Evolutionary conservation across 345 rosid species (phyloP).

Genomic region (Limnanthes douglasii): DNA sequence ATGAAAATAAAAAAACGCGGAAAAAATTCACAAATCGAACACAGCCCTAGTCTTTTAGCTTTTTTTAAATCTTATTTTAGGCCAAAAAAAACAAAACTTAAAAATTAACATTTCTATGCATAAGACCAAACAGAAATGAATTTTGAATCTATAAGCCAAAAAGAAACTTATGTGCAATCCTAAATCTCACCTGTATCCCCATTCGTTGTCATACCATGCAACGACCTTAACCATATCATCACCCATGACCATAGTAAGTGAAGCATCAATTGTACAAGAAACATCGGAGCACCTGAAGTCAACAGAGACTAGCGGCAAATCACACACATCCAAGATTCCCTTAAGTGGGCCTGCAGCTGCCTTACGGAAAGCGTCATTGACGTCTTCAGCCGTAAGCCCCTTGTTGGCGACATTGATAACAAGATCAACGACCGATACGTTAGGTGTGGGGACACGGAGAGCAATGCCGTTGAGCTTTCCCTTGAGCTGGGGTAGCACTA

Average conservation of each 20-base stretch:
- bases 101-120: too few relatives aligned
- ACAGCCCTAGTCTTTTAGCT: too few relatives aligned
- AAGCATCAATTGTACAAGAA: constrained; percentile 85
- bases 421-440: constrained; percentile 89
- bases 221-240: constrained; percentile 98
- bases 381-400: constrained; percentile 76
- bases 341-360: constrained; percentile 81
- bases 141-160: background rate
- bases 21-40: too few relatives aligned
- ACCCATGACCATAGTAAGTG: constrained; percentile 96
- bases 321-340: constrained; percentile 76
- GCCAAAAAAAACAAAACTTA: too few relatives aligned
- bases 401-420: constrained; percentile 79
- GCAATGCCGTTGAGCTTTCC: constrained; percentile 98
- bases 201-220: constrained; percentile 97
- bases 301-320: constrained; percentile 74
- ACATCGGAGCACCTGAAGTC: constrained; percentile 92
- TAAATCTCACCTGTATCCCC: constrained; percentile 76
- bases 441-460: constrained; percentile 96
- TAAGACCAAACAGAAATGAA: too few relatives aligned
- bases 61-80: too few relatives aligned
- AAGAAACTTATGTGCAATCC: background rate
- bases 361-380: constrained; percentile 84
- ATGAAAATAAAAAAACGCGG: too few relatives aligned
- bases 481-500: constrained; percentile 89